These are phyloP conservation scores for Dothidotthia symphoricarpi DNA, from an alignment of 2,329 filamentous ascomycete species.

Conservation along the genomic window DNA sequence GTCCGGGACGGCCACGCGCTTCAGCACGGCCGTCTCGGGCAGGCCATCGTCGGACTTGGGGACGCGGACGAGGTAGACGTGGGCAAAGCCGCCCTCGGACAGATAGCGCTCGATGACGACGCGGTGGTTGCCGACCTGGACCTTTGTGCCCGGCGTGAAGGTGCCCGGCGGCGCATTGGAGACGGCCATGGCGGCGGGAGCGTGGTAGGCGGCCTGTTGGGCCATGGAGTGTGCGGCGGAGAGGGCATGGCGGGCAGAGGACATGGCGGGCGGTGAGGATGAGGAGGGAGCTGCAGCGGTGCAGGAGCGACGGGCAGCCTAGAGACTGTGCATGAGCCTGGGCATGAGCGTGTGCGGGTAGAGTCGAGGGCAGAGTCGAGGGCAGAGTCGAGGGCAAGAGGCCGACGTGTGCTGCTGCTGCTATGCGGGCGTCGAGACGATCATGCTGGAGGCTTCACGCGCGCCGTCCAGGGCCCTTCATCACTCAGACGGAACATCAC, in stretches of 20 bases:
- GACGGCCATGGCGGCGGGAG: slow-evolving; percentile 27
- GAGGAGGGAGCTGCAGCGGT: slow-evolving; percentile 29
- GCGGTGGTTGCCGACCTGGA: slow-evolving; percentile 88
- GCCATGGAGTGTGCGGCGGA: slow-evolving; percentile 35
- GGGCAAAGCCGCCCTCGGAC: slow-evolving; percentile 95
- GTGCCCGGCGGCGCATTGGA: slow-evolving; percentile 62
- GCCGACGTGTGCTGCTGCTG: background rate
- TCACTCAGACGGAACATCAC: slow-evolving; percentile 5
- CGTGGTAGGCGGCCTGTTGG: slow-evolving; percentile 39
- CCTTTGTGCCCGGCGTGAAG: slow-evolving; percentile 90
- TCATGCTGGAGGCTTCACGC: slow-evolving; percentile 11
- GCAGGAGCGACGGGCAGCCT: slow-evolving; percentile 31
- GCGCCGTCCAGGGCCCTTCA: slow-evolving; percentile 3
- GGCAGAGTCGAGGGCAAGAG: too few relatives aligned
- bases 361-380: slow-evolving; percentile 6
- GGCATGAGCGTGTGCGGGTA: slow-evolving; percentile 2
- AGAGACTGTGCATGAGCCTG: slow-evolving; percentile 37
- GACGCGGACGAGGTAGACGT: slow-evolving; percentile 94
- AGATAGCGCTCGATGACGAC: slow-evolving; percentile 96
- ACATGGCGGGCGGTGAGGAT: slow-evolving; percentile 36
- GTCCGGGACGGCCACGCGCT: slow-evolving; percentile 94
- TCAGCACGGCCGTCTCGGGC: slow-evolving; percentile 79
- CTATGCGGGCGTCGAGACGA: slow-evolving; percentile 21
- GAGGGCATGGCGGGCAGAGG: slow-evolving; percentile 41
- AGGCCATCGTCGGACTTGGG: slow-evolving; percentile 69